phyloP scores from a whole-genome alignment of 2,329 filamentous ascomycete genomes.

The Exophiala sp. region DNA sequence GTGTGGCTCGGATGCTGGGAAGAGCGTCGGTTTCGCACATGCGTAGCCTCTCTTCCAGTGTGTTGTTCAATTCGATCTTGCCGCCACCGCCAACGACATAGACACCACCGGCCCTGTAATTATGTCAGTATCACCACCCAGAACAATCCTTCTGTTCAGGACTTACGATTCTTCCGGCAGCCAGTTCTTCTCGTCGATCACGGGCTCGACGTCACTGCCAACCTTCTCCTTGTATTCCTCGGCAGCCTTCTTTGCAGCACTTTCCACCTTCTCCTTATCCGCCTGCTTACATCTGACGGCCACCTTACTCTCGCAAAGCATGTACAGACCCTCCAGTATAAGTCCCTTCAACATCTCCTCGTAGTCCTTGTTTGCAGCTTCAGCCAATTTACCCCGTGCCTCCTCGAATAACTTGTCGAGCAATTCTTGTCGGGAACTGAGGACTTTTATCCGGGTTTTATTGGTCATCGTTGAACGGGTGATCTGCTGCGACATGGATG shows the following conservation, averaged over 20 bases:
- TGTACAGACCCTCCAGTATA: conserved; percentile 85
- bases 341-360: conserved; percentile 71
- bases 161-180: conserved; percentile 81
- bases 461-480: conserved; percentile 94
- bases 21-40: conserved; percentile 81
- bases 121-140: not conserved
- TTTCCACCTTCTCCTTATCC: conserved; percentile 72
- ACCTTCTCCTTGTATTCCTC: conserved; percentile 80
- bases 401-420: conserved; percentile 85
- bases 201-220: conserved; percentile 65
- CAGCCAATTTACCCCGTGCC: conserved; percentile 67
- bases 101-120: conserved; percentile 73
- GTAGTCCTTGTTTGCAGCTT: conserved; percentile 67
- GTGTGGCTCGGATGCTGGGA: conserved; percentile 75
- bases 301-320: conserved; percentile 75
- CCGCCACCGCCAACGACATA: conserved; percentile 75
- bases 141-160: not conserved
- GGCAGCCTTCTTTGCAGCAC: conserved; percentile 71
- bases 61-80: conserved; percentile 99
- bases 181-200: conserved; percentile 73
- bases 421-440: conserved; percentile 82
- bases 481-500: conserved; percentile 97
- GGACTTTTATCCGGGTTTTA: conserved; percentile 87
- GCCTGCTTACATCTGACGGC: conserved; percentile 72
- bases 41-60: conserved; percentile 83